Evolutionary conservation across 2,329 filamentous ascomycete genomes (phyloP).

Genomic region (Xylaria hypoxylon): DNA sequence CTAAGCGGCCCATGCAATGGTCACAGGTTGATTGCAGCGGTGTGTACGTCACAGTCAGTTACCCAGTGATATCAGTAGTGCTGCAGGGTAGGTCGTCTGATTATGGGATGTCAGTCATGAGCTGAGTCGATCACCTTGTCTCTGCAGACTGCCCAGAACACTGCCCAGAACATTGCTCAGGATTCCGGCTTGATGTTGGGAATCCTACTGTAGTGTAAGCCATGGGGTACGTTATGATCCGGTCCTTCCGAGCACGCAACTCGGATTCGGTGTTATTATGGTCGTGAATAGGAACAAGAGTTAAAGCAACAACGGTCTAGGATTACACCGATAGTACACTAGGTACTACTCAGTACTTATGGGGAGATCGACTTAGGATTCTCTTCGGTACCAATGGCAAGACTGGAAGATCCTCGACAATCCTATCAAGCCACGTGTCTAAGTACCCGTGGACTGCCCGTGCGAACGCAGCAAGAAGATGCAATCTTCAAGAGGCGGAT

Average conservation of each 20-base stretch:
- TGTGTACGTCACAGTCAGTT: constrained; percentile 4
- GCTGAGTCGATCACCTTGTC: constrained; percentile 13
- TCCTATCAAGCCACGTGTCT: constrained; percentile 16
- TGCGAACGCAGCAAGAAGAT: not conserved
- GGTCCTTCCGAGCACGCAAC: not conserved
- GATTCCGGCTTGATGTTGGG: too few relatives aligned
- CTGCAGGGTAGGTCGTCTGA: constrained; percentile 29
- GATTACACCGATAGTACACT: too few relatives aligned
- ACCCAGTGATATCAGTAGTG: not conserved
- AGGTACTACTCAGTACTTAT: too few relatives aligned
- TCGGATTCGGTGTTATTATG: not conserved
- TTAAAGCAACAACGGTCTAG: not conserved
- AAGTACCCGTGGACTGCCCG: not conserved
- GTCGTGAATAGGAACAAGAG: too few relatives aligned
- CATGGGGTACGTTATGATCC: too few relatives aligned
- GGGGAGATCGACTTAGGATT: constrained; percentile 5
- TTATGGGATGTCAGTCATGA: constrained; percentile 14
- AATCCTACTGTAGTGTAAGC: too few relatives aligned
- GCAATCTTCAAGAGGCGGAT: too few relatives aligned
- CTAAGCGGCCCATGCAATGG: not conserved
- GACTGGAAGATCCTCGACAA: not conserved
- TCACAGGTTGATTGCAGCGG: constrained; percentile 11
- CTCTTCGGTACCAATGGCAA: not conserved
- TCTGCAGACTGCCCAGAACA: not conserved
- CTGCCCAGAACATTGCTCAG: not conserved